Evolutionary conservation across 352 stramenopile species (phyloP), one percentile per base, ranked within the genome.

Genomic region (Phytophthora constricta): DNA sequence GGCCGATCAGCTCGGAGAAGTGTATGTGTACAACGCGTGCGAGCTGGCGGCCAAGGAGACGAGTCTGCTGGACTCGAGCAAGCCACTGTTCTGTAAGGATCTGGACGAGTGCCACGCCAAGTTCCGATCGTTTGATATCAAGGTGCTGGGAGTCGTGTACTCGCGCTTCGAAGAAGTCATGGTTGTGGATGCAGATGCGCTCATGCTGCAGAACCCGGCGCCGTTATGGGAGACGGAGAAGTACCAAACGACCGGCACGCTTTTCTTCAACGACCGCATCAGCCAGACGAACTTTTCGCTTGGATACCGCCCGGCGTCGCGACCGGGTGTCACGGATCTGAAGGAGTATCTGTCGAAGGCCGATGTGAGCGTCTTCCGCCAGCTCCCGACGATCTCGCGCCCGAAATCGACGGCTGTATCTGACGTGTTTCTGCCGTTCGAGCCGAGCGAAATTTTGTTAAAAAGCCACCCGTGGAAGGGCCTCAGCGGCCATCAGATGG

Each of bases 241-340:
- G 19, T 85, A 70, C 33, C 23, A 52, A 20, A 53, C 49, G 16
- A 76, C 72, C 34, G 80, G 80, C 37, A 84, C 77, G 31, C 61
- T 86, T 5, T 86, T 89, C 60, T 86, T 89, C 60, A 70, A 84
- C 51, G 79, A 88, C 62, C 64, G 77, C 23, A 76, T 83, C 49
- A 72, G 70, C 47, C 70, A 77, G 54, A 68, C 69, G 7, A 71
- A 62, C 56, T 62, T 61, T 51, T 77, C 72, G 59, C 55, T 82
- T 48, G 69, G 72, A 2, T 64, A 60, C n/a, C 57, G 65, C 2
- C 62, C 66, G 9, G 53, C 47, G 1, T 63, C 55, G 14, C 51
- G 69, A 25, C 46, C 63, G 4, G 61, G 72, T 43, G 57, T 77
- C 22, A 80, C 70, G 5, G 43, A 68, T 5, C 55, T 84, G 9